Evolutionary conservation across 352 stramenopile species (phyloP), one percentile per base, ranked within the genome.

Genomic region (Globisporangium ultimum): DNA sequence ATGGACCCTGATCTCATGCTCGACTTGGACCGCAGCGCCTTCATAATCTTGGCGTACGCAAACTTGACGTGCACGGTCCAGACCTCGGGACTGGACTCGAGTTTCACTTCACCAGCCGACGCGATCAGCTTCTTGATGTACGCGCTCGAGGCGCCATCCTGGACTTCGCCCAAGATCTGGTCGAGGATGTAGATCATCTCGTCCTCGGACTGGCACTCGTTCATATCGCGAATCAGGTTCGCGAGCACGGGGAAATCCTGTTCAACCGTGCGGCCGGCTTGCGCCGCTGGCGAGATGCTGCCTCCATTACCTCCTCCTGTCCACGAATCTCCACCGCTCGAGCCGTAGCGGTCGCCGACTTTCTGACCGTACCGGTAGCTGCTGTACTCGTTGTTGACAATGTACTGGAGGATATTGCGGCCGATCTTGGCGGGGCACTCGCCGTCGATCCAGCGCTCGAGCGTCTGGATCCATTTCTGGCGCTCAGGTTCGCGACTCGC

Each of bases 131-230:
- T 89, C 69, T 92, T 93, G 48, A 93, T 78, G 57, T 76, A 82
- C 1, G 72, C 63, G 48, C 70, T 89, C 48, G 61, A 76, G 0
- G 78, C 74, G 9, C 78, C 84, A 46, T 92, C 78, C 41, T 81
- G 68, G 24, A 92, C 80, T 72, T 94, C 84, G 5, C 82, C 82
- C 24, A 92, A 53, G 18, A 94, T 72, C 60, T 92, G 84, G 58
- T 94, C 84, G 45, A 94, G 52, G 40, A 94, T 89, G 62, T 89
- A 91, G 45, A 94, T 80, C 77, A 94, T 87, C 50, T 91, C 84
- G 58, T 89, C 74, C 50, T 85, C 78, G 18, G 82, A 65, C 42
- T 84, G 72, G 53, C 78, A 90, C 58, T 86, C 83, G 62, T 92
- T 55, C 68, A 94, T 73, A 48, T 92, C 82, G 5, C 84, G 80